These are phyloP conservation scores for Aspergillus sclerotialis DNA, from an alignment of 2,329 filamentous ascomycete species.

Conservation along the genomic window DNA sequence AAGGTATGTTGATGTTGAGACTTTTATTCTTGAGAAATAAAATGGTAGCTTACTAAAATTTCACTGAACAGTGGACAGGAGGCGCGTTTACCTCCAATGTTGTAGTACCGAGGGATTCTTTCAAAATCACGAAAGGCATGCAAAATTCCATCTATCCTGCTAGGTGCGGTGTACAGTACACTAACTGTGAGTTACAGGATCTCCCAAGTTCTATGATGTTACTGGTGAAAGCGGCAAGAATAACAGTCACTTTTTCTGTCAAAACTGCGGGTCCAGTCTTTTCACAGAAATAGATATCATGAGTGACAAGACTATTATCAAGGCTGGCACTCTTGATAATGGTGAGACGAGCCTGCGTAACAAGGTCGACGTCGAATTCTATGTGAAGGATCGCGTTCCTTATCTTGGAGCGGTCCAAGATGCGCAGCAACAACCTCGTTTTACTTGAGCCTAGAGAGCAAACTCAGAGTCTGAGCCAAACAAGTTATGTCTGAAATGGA, in stretches of 20 bases:
- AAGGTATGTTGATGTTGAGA: conserved; percentile 43
- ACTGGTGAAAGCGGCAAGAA: conserved; percentile 46
- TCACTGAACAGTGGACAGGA: conserved; percentile 42
- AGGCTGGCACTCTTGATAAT: conserved; percentile 47
- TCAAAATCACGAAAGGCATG: conserved; percentile 45
- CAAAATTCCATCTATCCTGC: too few relatives aligned
- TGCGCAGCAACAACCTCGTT: too few relatives aligned
- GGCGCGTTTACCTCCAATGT: conserved; percentile 51
- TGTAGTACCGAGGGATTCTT: conserved; percentile 41
- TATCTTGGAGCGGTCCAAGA: conserved; percentile 39
- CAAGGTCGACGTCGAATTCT: conserved; percentile 47
- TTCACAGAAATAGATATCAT: conserved; percentile 50
- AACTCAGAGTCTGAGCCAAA: too few relatives aligned
- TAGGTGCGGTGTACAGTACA: too few relatives aligned
- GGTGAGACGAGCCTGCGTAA: conserved; percentile 38
- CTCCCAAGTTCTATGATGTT: conserved; percentile 42
- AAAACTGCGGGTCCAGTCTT: conserved; percentile 44
- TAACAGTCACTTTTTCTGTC: conserved; percentile 52
- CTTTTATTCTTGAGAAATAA: too few relatives aligned
- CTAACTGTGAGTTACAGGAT: too few relatives aligned
- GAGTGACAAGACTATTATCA: conserved; percentile 45
- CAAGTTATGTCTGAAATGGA: too few relatives aligned
- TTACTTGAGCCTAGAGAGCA: too few relatives aligned
- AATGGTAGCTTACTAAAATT: conserved; percentile 1
- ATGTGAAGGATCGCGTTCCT: conserved; percentile 43